Evolutionary conservation across 2,329 filamentous ascomycete genomes (phyloP).

Genomic region (Knufia fluminis): DNA sequence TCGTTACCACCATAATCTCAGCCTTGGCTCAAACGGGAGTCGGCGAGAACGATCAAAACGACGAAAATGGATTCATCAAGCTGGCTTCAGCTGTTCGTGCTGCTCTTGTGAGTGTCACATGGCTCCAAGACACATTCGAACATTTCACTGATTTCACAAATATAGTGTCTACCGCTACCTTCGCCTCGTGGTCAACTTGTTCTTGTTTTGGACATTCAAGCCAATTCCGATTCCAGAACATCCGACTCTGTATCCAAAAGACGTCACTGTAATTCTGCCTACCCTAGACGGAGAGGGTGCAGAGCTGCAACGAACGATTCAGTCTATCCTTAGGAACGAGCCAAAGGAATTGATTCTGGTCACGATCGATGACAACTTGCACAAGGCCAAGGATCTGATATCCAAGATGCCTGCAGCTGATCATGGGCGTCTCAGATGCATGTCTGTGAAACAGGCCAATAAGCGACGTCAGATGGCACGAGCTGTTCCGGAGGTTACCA

Average conservation of each 20-base stretch:
- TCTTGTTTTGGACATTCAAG: constrained; percentile 79
- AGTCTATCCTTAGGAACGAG: constrained; percentile 44
- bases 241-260: constrained; percentile 66
- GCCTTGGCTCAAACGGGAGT: not conserved
- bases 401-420: constrained; percentile 37
- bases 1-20: constrained; percentile 4
- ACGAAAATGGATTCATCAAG: constrained; percentile 5
- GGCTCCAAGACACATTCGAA: not conserved
- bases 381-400: constrained; percentile 56
- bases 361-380: constrained; percentile 71
- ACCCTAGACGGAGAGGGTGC: constrained; percentile 82
- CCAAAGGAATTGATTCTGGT: constrained; percentile 70
- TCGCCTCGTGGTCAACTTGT: constrained; percentile 72
- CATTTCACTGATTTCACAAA: not conserved
- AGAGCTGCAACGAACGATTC: constrained; percentile 70
- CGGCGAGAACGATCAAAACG: not conserved
- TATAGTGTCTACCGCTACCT: constrained; percentile 76
- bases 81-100: constrained; percentile 6
- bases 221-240: constrained; percentile 74
- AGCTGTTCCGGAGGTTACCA: constrained; percentile 76
- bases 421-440: constrained; percentile 20
- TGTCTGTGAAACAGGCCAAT: constrained; percentile 72
- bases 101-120: constrained; percentile 2
- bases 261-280: constrained; percentile 91
- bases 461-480: constrained; percentile 90